These are phyloP conservation scores for Schizophyllum amplum DNA, from an alignment of 1,284 basidiomycete genomes.

Conservation along the genomic window DNA sequence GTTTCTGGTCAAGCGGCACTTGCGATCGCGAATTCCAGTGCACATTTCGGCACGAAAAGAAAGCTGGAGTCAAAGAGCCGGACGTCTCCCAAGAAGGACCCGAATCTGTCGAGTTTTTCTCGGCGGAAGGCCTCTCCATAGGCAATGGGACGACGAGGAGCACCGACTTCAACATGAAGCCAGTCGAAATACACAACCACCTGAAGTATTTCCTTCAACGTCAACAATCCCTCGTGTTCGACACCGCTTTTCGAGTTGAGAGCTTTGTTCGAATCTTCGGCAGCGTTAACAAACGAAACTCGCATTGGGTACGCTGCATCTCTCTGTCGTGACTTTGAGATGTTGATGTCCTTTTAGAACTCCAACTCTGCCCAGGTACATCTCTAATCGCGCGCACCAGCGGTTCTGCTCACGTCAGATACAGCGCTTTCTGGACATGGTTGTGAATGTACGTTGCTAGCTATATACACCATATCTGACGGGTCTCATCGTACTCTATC, in stretches of 20 bases:
- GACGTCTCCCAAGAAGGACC: slow-evolving; percentile 1
- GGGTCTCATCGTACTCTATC: not conserved
- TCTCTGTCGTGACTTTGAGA: not conserved
- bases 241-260: slow-evolving; percentile 31
- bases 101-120: slow-evolving; percentile 32
- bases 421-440: not conserved
- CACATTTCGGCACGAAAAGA: not conserved
- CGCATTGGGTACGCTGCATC: slow-evolving; percentile 37
- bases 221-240: slow-evolving; percentile 36
- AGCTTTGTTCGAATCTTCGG: slow-evolving; percentile 39
- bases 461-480: slow-evolving; percentile 4
- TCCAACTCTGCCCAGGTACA: not conserved
- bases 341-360: not conserved
- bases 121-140: slow-evolving; percentile 42
- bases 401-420: not conserved
- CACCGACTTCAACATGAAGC: slow-evolving; percentile 25
- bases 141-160: slow-evolving; percentile 28
- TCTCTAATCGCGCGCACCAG: not conserved
- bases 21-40: slow-evolving; percentile 23
- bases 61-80: not conserved
- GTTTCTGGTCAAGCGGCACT: slow-evolving; percentile 42
- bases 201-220: slow-evolving; percentile 33
- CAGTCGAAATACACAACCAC: slow-evolving; percentile 41
- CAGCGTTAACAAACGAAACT: slow-evolving; percentile 39
- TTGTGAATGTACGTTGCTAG: not conserved